Conservation (phyloP, 2,329 filamentous ascomycete genomes). For the Metarhizium brunneum region DNA sequence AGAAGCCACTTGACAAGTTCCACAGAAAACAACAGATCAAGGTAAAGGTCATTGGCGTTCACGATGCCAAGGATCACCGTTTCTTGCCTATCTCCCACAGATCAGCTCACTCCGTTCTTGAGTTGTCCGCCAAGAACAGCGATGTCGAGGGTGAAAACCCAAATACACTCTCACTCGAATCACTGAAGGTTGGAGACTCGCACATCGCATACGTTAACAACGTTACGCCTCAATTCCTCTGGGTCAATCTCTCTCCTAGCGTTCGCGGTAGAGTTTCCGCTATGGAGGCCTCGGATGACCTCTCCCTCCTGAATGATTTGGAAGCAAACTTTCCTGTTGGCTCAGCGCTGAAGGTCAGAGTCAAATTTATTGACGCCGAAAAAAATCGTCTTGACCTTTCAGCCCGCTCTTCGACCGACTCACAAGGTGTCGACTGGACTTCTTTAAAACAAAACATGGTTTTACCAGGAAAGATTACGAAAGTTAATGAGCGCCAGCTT, state of each 20-base stretch:
- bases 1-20: slow-evolving; percentile 67
- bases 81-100: slow-evolving; percentile 89
- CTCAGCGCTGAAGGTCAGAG: slow-evolving; percentile 74
- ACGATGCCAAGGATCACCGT: slow-evolving; percentile 81
- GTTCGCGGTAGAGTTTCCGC: slow-evolving; percentile 76
- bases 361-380: slow-evolving; percentile 62
- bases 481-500: slow-evolving; percentile 73
- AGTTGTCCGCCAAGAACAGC: slow-evolving; percentile 73
- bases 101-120: slow-evolving; percentile 71
- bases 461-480: slow-evolving; percentile 74
- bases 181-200: slow-evolving; percentile 61
- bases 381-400: slow-evolving; percentile 76
- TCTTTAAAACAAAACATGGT: slow-evolving; percentile 72
- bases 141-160: slow-evolving; percentile 40
- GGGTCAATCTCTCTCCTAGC: slow-evolving; percentile 84
- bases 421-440: slow-evolving; percentile 51
- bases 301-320: slow-evolving; percentile 68
- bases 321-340: slow-evolving; percentile 77
- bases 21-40: slow-evolving; percentile 59
- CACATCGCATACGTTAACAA: slow-evolving; percentile 90
- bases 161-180: slow-evolving; percentile 56
- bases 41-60: slow-evolving; percentile 75
- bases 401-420: slow-evolving; percentile 51
- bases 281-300: slow-evolving; percentile 79
- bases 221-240: slow-evolving; percentile 66